Base-by-base conservation (phyloP, 2,329 filamentous ascomycete genomes). In the Nemania bipapillata region DNA sequence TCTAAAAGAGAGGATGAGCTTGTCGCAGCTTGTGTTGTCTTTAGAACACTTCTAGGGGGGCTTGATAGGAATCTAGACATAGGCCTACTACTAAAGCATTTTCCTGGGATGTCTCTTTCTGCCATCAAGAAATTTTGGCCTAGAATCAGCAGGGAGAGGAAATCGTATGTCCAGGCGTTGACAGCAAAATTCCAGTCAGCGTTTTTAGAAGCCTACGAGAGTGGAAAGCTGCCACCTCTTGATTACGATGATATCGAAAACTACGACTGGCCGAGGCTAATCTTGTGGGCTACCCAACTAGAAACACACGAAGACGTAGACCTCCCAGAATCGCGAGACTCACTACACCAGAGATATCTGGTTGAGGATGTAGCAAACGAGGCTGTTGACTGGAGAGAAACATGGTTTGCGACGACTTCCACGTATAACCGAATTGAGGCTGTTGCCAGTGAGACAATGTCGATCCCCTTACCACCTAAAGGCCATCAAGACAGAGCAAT, bases 251-350 rank as follows among this genome's bases (percentile, higher is more conserved):
- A 91, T 53, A 83, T 89, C 0, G 78, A 86, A 45, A 84, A 85
- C 1, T 93, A 92, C 67, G 90, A 94, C 75, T 94, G 92, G 91
- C 80, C 82, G 9, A 79, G 77, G 4, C 79, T 94, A 5, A 85
- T 94, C 54, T 82, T 85, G 40, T 95, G 92, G 92, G 86, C 89
- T 1, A 81, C 88, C 70, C 82, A 84, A 24, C 86, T 87, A 3
- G 79, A 83, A 26, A 80, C 80, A 0, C 79, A 83, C 32, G 81
- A 84, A 62, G 82, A 82, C 0, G 74, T 85, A 37, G 77, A 82
- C 24, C 81, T 90, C 1, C 88, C 88, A 1, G 75, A 77, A 2
- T 82, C 83, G 0, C 81, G 83, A 52, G 73, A 78, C 12, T 77
- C 78, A n/a, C 77, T 91, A 1, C 78, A 85, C 2, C 72, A 81